These are phyloP conservation scores for Colletotrichum tofieldiae DNA, from an alignment of 2,329 filamentous ascomycete species.

Conservation along the genomic window DNA sequence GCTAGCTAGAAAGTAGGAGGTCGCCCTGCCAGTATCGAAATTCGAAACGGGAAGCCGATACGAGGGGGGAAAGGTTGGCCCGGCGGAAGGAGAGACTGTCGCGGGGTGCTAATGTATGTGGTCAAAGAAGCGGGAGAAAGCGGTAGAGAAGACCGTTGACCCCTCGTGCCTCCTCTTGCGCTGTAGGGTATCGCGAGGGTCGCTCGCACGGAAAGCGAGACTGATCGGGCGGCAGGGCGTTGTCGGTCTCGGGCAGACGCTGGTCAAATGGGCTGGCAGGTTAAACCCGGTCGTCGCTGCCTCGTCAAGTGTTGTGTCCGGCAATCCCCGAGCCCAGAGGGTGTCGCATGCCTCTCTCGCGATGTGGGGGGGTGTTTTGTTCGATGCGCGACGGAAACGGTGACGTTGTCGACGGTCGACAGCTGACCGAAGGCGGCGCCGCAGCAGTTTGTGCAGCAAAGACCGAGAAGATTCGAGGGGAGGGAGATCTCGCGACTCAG, in stretches of 20 bases:
- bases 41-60: background rate
- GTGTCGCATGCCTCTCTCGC: background rate
- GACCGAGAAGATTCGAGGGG: background rate
- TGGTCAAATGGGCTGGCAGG: background rate
- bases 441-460: background rate
- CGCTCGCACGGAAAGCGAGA: background rate
- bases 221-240: background rate
- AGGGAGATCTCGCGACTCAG: background rate
- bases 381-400: background rate
- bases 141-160: background rate
- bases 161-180: conserved; percentile 13
- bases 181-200: background rate
- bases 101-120: background rate
- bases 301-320: background rate
- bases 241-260: conserved; percentile 14
- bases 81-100: conserved; percentile 7
- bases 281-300: background rate
- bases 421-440: background rate
- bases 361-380: background rate
- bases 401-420: background rate
- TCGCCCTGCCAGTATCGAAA: background rate
- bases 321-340: background rate
- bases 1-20: background rate
- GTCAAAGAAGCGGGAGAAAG: background rate
- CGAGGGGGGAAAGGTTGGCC: background rate